Percentiles rank a stretch among this genome's conserved stretches.
Conservation (phyloP, 176 grass and related monocot species). For the Puya raimondii region DNA sequence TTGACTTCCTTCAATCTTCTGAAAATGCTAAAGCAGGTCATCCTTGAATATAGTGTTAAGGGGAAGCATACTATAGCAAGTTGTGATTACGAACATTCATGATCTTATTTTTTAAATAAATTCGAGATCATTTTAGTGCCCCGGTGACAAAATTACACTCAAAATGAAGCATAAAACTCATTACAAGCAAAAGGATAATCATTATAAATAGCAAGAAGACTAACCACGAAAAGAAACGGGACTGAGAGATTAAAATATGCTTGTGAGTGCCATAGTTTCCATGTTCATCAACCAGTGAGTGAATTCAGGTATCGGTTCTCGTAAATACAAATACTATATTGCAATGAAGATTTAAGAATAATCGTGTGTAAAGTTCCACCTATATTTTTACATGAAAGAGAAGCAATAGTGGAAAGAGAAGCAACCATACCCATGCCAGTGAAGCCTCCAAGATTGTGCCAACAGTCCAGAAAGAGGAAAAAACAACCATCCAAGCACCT, state of each 20-base stretch:
- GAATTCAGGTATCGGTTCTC: too few species aligned
- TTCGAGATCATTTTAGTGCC: too few species aligned
- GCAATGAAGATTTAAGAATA: too few species aligned
- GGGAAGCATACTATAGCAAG: too few species aligned
- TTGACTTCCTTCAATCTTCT: not conserved
- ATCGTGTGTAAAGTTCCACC: not conserved
- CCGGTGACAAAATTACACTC: too few species aligned
- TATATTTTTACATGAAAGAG: not conserved
- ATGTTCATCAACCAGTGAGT: not conserved
- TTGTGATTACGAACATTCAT: too few species aligned
- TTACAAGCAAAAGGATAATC: not conserved
- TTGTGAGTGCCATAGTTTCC: not conserved
- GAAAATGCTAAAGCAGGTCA: too few species aligned
- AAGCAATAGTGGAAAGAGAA: conserved; percentile 1
- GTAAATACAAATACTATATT: too few species aligned
- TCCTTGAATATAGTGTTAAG: too few species aligned
- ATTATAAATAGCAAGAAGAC: not conserved
- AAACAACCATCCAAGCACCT: conserved; percentile 48
- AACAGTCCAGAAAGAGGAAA: conserved; percentile 33
- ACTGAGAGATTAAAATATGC: not conserved
- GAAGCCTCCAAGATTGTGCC: conserved; percentile 58
- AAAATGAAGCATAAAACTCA: too few species aligned
- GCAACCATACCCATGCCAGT: conserved; percentile 49
- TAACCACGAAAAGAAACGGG: not conserved
- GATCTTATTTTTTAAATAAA: too few species aligned